phyloP scores from a whole-genome alignment of 768 basidiomycete genomes.

The Vararia minispora region DNA sequence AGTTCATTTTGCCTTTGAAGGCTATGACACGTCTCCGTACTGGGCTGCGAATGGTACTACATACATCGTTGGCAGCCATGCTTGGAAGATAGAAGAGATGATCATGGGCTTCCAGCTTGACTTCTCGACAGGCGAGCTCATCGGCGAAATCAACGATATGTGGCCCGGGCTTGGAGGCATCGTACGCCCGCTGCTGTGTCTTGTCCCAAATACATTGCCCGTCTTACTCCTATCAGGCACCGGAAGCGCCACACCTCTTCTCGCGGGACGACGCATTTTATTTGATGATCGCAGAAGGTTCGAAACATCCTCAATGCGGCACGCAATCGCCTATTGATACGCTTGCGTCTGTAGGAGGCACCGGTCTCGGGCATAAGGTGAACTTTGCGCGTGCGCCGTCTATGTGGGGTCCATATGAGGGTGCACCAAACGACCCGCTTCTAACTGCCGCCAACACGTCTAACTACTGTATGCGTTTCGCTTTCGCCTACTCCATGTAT shows the following conservation, averaged over 20 bases:
- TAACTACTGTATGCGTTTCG: constrained; percentile 2
- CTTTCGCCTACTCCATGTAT: neutral
- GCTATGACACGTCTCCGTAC: constrained; percentile 24
- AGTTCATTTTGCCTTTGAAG: constrained; percentile 22
- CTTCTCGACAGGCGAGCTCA: constrained; percentile 11
- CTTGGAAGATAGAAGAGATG: constrained; percentile 16
- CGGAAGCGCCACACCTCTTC: constrained; percentile 20
- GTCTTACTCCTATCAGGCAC: constrained; percentile 4
- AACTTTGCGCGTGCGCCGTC: constrained; percentile 21
- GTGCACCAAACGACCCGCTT: constrained; percentile 16
- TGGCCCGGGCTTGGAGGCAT: constrained; percentile 13
- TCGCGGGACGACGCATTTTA: constrained; percentile 21
- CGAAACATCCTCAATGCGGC: constrained; percentile 2
- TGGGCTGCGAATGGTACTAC: constrained; percentile 22
- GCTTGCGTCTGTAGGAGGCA: constrained; percentile 16
- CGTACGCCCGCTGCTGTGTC: constrained; percentile 1
- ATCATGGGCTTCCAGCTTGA: constrained; percentile 19
- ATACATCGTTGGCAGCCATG: constrained; percentile 21
- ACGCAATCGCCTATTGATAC: neutral
- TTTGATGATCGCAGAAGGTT: constrained; percentile 27
- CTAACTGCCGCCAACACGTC: constrained; percentile 17
- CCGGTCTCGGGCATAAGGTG: constrained; percentile 13
- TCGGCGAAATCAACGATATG: constrained; percentile 11
- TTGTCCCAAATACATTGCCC: neutral
- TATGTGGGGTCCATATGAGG: constrained; percentile 21